Conservation (phyloP, 805 yeast genomes). For the Metschnikowia aberdeeniae region DNA sequence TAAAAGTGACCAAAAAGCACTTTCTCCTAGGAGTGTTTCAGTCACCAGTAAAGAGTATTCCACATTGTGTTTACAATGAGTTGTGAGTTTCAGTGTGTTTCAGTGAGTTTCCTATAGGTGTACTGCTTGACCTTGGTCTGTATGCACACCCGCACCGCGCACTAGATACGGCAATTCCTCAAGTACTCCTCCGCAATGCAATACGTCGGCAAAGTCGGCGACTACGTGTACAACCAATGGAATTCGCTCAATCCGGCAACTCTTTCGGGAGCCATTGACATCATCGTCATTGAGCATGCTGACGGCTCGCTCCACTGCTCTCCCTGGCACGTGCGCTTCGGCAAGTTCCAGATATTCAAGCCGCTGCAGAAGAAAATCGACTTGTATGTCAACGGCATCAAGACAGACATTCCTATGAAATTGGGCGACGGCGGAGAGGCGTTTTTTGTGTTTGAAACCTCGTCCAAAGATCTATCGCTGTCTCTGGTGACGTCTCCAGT, state of each 20-base stretch:
- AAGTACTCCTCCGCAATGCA: slow-evolving; percentile 53
- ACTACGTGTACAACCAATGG: slow-evolving; percentile 95
- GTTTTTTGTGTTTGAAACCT: slow-evolving; percentile 89
- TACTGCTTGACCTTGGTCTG: too few relatives aligned
- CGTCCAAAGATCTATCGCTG: slow-evolving; percentile 57
- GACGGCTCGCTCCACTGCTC: slow-evolving; percentile 80
- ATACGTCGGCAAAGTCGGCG: slow-evolving; percentile 93
- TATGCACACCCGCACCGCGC: neutral
- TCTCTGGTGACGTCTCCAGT: slow-evolving; percentile 86
- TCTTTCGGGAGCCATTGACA: slow-evolving; percentile 93
- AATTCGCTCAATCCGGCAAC: slow-evolving; percentile 95
- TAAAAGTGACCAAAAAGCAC: too few relatives aligned
- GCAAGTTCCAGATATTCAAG: slow-evolving; percentile 84
- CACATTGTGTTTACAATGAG: too few relatives aligned
- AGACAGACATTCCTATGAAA: slow-evolving; percentile 89
- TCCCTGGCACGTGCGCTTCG: slow-evolving; percentile 95
- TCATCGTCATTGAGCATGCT: slow-evolving; percentile 88
- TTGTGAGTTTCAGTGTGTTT: too few relatives aligned
- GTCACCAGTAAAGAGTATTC: too few relatives aligned
- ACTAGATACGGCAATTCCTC: neutral
- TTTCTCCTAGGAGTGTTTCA: too few relatives aligned
- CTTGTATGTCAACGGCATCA: slow-evolving; percentile 76
- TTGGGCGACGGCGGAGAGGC: slow-evolving; percentile 98
- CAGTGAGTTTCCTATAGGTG: too few relatives aligned
- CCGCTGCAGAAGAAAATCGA: slow-evolving; percentile 96